phyloP scores from a whole-genome alignment of 495 filamentous ascomycete genomes.

The Penicillium paxilli region DNA sequence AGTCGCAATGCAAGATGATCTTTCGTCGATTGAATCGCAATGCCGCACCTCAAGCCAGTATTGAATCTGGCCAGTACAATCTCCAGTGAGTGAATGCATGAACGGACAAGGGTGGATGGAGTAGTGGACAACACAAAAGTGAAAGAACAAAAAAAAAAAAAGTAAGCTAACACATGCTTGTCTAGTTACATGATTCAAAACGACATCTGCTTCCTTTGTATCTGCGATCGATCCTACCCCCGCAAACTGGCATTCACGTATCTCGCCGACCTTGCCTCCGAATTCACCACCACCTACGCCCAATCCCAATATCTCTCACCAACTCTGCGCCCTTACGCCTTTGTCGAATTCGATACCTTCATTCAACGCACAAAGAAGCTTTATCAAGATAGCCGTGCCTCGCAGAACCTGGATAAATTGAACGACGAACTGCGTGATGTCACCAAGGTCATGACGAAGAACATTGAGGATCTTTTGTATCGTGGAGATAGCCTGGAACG shows the following conservation, averaged over 20 bases:
- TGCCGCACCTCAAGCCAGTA: constrained; percentile 85
- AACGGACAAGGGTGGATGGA: neutral
- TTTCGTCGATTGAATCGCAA: constrained; percentile 82
- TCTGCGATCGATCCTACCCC: constrained; percentile 90
- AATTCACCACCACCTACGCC: constrained; percentile 88
- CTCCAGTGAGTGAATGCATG: constrained; percentile 65
- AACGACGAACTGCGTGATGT: constrained; percentile 97
- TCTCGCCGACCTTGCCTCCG: constrained; percentile 84
- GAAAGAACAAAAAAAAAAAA: neutral
- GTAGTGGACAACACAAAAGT: neutral
- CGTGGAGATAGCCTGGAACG: constrained; percentile 91
- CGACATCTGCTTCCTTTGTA: constrained; percentile 85
- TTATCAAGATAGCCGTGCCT: constrained; percentile 90
- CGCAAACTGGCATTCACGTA: constrained; percentile 99
- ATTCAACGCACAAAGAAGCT: constrained; percentile 90
- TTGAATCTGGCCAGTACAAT: constrained; percentile 82
- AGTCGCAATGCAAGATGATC: constrained; percentile 86
- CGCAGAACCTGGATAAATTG: constrained; percentile 80
- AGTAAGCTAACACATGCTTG: neutral
- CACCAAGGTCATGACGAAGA: constrained; percentile 99
- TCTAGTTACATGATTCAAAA: constrained; percentile 79
- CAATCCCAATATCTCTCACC: constrained; percentile 69
- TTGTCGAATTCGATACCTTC: constrained; percentile 97
- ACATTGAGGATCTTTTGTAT: constrained; percentile 97
- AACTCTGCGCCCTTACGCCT: constrained; percentile 85